Evolutionary conservation across 768 basidiomycete species (phyloP).

Genomic region (Dictyophora rubrovolvata): DNA sequence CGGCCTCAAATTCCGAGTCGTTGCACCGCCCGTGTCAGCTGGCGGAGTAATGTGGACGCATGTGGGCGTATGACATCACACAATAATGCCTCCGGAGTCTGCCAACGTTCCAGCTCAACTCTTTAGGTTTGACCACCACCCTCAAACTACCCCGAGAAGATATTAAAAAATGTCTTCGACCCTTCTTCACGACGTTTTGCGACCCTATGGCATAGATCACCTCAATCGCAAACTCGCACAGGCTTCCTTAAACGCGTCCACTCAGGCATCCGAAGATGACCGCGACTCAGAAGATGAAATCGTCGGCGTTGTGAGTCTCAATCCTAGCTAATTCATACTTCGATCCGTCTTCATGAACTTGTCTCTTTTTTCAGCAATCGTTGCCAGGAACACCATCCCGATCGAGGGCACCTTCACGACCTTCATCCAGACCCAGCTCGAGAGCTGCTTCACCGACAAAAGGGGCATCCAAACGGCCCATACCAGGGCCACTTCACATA

Average conservation of each 20-base stretch:
- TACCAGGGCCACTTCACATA: conserved; percentile 39
- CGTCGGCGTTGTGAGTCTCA: conserved; percentile 16
- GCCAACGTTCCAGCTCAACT: background rate
- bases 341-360: too few species aligned
- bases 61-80: conserved; percentile 4
- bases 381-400: conserved; percentile 8
- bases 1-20: background rate
- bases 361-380: conserved; percentile 8
- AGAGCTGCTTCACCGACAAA: conserved; percentile 28
- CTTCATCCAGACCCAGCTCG: conserved; percentile 32
- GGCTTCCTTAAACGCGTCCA: conserved; percentile 5
- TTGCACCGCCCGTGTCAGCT: background rate
- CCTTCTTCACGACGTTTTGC: conserved; percentile 17
- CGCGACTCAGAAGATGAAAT: conserved; percentile 16
- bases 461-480: conserved; percentile 36
- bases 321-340: background rate
- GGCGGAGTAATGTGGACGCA: background rate
- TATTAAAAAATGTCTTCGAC: conserved; percentile 4
- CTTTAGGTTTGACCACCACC: background rate
- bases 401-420: conserved; percentile 25
- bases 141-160: background rate
- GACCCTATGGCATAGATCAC: conserved; percentile 13
- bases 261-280: conserved; percentile 8
- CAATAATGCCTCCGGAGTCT: background rate
- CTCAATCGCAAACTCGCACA: conserved; percentile 13